These are phyloP conservation scores for Talaromyces stipitatus DNA, from an alignment of 495 filamentous ascomycete species.

Conservation along the genomic window DNA sequence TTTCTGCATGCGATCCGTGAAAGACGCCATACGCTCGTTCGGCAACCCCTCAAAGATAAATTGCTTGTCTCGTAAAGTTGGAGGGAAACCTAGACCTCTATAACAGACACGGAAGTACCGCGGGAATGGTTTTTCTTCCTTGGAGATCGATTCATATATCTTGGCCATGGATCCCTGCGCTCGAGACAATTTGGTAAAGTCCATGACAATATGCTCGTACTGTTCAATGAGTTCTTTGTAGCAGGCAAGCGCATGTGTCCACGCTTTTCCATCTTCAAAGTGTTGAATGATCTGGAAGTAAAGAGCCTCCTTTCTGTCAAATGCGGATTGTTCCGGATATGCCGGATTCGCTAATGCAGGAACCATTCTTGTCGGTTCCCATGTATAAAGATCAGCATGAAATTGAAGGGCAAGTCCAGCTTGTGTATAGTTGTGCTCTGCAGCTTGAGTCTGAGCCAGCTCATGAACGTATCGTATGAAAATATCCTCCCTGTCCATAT, in stretches of 20 bases:
- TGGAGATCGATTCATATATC: slow-evolving; percentile 81
- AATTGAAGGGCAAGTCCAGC: slow-evolving; percentile 84
- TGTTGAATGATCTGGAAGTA: slow-evolving; percentile 92
- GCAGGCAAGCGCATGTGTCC: slow-evolving; percentile 80
- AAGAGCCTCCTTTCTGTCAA: slow-evolving; percentile 86
- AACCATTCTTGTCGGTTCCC: slow-evolving; percentile 68
- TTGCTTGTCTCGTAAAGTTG: slow-evolving; percentile 76
- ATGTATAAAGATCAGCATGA: slow-evolving; percentile 88
- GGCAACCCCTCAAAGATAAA: slow-evolving; percentile 83
- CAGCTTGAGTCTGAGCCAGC: slow-evolving; percentile 69
- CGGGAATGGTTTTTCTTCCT: slow-evolving; percentile 66
- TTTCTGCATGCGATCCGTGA: slow-evolving; percentile 89
- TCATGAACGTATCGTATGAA: slow-evolving; percentile 97
- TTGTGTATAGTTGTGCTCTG: slow-evolving; percentile 74
- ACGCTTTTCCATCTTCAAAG: slow-evolving; percentile 87
- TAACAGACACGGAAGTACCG: slow-evolving; percentile 92
- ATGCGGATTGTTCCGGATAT: slow-evolving; percentile 78
- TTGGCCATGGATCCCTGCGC: slow-evolving; percentile 87
- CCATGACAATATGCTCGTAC: slow-evolving; percentile 83
- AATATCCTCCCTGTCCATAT: slow-evolving; percentile 96
- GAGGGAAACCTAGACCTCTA: slow-evolving; percentile 83
- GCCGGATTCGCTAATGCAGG: slow-evolving; percentile 62
- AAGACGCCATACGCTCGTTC: slow-evolving; percentile 67
- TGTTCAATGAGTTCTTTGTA: slow-evolving; percentile 87
- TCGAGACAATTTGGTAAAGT: slow-evolving; percentile 85